phyloP scores from a whole-genome alignment of 2,329 filamentous ascomycete species.

The Colletotrichum horii region DNA sequence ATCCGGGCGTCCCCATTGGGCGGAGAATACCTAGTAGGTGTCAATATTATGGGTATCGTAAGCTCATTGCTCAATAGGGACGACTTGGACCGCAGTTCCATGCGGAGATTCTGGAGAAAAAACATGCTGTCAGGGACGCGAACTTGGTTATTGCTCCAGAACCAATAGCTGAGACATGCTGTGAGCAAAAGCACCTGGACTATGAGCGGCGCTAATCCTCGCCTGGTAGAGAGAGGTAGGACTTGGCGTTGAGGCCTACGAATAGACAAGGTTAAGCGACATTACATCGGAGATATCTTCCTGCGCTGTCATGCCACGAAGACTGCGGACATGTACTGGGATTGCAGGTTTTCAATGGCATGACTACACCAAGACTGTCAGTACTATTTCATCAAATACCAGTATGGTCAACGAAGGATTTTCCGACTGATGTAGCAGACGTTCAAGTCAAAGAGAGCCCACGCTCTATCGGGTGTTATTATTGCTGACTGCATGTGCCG shows the following conservation, averaged over 20 bases:
- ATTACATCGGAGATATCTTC: neutral
- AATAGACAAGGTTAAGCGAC: neutral
- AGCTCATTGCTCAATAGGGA: neutral
- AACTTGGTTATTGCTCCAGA: neutral
- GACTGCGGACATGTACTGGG: neutral
- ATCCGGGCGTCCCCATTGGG: neutral
- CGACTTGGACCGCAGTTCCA: neutral
- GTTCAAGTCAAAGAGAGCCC: neutral
- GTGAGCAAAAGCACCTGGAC: neutral
- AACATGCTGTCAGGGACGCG: neutral
- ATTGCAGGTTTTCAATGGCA: neutral
- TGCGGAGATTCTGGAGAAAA: neutral
- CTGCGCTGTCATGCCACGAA: neutral
- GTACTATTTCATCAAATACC: fast-evolving
- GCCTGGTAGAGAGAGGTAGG: neutral
- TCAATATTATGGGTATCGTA: neutral
- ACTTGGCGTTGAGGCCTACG: neutral
- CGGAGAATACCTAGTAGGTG: neutral
- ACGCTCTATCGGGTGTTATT: fast-evolving
- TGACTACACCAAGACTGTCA: neutral
- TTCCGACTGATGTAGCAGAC: neutral
- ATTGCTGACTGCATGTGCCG: neutral
- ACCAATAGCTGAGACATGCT: neutral
- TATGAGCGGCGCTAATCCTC: neutral
- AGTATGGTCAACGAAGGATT: neutral